These are phyloP conservation scores for Haplosporangium sp. DNA, from an alignment of 371 early-diverging fungal genomes.

Conservation along the genomic window DNA sequence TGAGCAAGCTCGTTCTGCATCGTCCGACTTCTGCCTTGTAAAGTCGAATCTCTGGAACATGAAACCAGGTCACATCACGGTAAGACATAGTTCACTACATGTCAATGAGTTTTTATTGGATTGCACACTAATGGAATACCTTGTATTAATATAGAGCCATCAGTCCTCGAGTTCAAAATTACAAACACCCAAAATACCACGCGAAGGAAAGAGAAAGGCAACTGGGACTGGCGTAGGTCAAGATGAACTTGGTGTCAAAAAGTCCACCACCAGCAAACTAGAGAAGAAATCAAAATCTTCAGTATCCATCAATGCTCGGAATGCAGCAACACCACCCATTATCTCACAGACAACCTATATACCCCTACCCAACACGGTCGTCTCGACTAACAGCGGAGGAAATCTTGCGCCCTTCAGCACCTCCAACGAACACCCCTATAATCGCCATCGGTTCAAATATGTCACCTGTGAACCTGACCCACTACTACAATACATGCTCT, in stretches of 20 bases:
- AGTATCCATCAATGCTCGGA: slow-evolving; percentile 15
- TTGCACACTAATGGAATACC: no score
- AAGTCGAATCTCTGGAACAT: slow-evolving; percentile 76
- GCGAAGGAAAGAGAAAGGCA: slow-evolving; percentile 46
- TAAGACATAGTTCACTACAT: slow-evolving; percentile 17
- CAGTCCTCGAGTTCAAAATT: slow-evolving; percentile 43
- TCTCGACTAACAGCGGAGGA: slow-evolving; percentile 27
- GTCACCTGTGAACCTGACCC: slow-evolving; percentile 67
- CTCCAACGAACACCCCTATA: slow-evolving; percentile 56
- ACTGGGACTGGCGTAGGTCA: slow-evolving; percentile 9
- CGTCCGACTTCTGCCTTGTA: slow-evolving; percentile 70
- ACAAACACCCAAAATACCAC: slow-evolving; percentile 19
- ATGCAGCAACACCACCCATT: slow-evolving; percentile 18
- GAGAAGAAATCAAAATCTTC: slow-evolving; percentile 37
- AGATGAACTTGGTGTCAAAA: slow-evolving; percentile 27
- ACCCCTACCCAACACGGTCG: slow-evolving; percentile 43
- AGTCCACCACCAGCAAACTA: slow-evolving; percentile 20
- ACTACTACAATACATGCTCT: slow-evolving; percentile 62
- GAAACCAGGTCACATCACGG: slow-evolving; percentile 62
- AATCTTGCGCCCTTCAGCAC: slow-evolving; percentile 51
- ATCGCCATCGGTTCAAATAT: slow-evolving; percentile 74
- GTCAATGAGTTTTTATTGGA: no score
- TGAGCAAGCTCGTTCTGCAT: slow-evolving; percentile 72
- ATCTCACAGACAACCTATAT: slow-evolving; percentile 43
- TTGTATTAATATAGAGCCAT: slow-evolving; percentile 25